Evolutionary conservation across 1,284 basidiomycete species (phyloP), one percentile per base, ranked within the genome.

Genomic region (Amylostereum chailletii): DNA sequence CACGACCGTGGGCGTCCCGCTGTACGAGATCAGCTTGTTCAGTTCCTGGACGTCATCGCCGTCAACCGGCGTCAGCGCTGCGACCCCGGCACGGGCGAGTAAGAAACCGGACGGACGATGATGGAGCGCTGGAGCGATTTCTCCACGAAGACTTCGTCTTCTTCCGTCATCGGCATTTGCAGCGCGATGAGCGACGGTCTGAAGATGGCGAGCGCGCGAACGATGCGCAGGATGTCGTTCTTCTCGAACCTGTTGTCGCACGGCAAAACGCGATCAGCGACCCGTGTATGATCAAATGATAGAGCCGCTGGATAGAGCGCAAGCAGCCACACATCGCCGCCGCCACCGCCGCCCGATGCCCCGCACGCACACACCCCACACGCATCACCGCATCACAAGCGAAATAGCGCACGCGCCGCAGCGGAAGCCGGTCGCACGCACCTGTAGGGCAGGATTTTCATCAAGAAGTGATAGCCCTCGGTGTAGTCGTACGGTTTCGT

Each of bases 1-100:
- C 1, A 97, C 90, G n/a, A 96, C 93, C 0, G 95, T 99, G 2
- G 95, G 96, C n/a, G 96, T 99, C 4, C 95, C 96, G 54, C 90
- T 94, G 66, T 93, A 96, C 41, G 91, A 93, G 56, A 99, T 95
- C 55, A 98, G 77, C 68, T 97, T 97, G 65, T 97, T 93, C 51
- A 97, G 79, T 74, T 98, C 94, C 90, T 93, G 59, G 10, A 32
- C 36, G 39, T 32, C 36, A 44, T 49, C 47, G 44, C 19, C 47
- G 45, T 51, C 34, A 8, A 34, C 26, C 19, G 19, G 19, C 19
- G 19, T 19, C 19, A 49, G 47, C 48, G 36, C 45, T 36, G 42
- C 51, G 51, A 44, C 45, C 11, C 7, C 26, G 10, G 33, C 19
- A 19, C 19, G 19, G 19, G 19, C 10, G 27, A 42, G 40, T 26